Percentiles rank a stretch among this genome's conserved stretches.
These are phyloP conservation scores for Tetrahymena malaccensis DNA, from an alignment of 73 alveolate genomes.

Conservation along the genomic window DNA sequence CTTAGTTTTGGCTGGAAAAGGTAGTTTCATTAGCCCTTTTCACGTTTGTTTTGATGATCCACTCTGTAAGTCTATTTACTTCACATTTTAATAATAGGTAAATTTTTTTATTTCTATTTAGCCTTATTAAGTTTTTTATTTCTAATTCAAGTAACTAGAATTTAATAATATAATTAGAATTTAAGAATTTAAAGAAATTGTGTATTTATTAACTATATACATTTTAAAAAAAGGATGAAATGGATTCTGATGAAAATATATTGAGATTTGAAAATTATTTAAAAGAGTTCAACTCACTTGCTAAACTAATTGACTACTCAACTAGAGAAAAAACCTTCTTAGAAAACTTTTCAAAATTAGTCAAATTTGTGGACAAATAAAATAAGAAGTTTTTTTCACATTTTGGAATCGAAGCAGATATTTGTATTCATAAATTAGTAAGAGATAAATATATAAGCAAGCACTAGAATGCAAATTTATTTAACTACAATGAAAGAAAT, in stretches of 20 bases:
- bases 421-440: neutral
- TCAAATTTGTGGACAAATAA: neutral
- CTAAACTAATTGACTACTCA: neutral
- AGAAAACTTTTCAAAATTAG: neutral
- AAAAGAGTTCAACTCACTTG: neutral
- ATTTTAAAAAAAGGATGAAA: neutral
- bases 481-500: neutral
- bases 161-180: no score
- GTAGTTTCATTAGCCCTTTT: constrained; percentile 12
- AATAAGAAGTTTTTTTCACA: neutral
- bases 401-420: neutral
- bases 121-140: neutral
- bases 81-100: neutral
- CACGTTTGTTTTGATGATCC: neutral
- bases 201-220: neutral
- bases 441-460: neutral
- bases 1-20: constrained; percentile 19
- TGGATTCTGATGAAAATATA: neutral
- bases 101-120: neutral
- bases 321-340: neutral
- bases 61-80: neutral
- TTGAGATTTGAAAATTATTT: neutral
- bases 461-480: neutral
- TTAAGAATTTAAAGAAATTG: neutral
- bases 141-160: no score